Base-by-base conservation (phyloP, 1,139 yeast genomes). In the Magnusiomyces tetraspermus region DNA sequence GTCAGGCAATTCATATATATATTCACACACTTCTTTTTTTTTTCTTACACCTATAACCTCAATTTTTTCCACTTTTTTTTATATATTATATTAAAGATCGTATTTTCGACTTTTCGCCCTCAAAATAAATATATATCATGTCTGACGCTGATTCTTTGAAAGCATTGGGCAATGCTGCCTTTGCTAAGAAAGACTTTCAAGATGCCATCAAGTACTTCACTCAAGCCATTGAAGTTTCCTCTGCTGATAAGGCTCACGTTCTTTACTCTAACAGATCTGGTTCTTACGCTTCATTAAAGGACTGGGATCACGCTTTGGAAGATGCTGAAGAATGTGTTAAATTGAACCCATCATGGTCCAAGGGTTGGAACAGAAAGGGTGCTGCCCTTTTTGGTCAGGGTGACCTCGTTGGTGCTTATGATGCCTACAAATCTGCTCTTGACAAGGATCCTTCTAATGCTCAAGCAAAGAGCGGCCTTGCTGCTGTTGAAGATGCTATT, bases 231-330 rank as follows among this genome's bases (percentile, higher is more conserved):
- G 92, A 81, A 48, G 40, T 41, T 40, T 87, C 80, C n/a, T 83
- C 95, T 0, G 73, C 82, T 48, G 61, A 75, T 15, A 95, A 96
- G 59, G 89, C 88, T 68, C 97, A 90, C 67, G 97, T 92, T 24
- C 76, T 92, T 55, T 89, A 75, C 67, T 88, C 97, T 52, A 92
- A 92, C 72, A 82, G 97, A 69, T 89, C 97, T n/a, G 98, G 95
- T 11, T 79, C 88, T 53, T 84, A 83, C 63, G 85, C 97, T 2
- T 86, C 96, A 15, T 71, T 83, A 71, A 83, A 83, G 65, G 71
- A 88, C 61, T 92, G 82, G 64, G 69, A 71, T 37, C 73, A 82
- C 57, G 97, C 97, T 2, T 74, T 88, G 56, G 73, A 76, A 53
- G 97, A 92, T 68, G 97, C 97, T 26, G 72, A 85, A 58, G 79